Evolutionary conservation across 2,329 filamentous ascomycete species (phyloP), one percentile per base, ranked within the genome.

Genomic region (Trichoderma hamatum): DNA sequence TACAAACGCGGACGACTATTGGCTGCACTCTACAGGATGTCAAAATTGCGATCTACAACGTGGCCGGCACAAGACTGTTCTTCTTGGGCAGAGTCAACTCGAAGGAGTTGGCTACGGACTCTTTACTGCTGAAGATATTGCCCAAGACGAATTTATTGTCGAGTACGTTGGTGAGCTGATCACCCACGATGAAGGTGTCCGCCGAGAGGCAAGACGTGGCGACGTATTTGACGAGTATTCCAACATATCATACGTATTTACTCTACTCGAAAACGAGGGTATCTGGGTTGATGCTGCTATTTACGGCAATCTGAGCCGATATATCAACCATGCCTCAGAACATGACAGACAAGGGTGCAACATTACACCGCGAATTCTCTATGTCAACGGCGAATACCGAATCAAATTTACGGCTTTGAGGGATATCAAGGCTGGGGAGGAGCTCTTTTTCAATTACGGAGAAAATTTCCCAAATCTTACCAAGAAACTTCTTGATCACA

Each of bases 121-220:
- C 0, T 95, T 91, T 75, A 85, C 90, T 1, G 90, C 89, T 4
- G 89, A 93, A 74, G 82, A 88, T 67, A 88, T 93, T 70, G 81
- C 82, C 3, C 84, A 86, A 70, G 88, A 90, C 64, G 89, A 92
- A n/a, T 95, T 92, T 72, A 84, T 96, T 21, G 90, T 92, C 36
- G 93, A 96, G 77, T 96, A 96, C 76, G 88, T 89, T 2, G 93
- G 93, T 58, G 93, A 96, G 77, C 83, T 93, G 13, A 90, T 95
- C 69, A 89, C 87, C 5, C 85, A 87, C 49, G 84, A 89, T 59
- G 92, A 94, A 76, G 88, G 88, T 3, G 87, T 92, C 28, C 86
- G 91, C 3, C 85, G 92, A 46, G 89, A 90, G 69, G 86, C 87
- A 10, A 78, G 86, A 2, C 84, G 86, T 2, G 86, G 86, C 36